Percentiles rank a stretch among this genome's conserved stretches.
Evolutionary conservation across 495 filamentous ascomycete genomes (phyloP).

Genomic region (Terfezia claveryi): DNA sequence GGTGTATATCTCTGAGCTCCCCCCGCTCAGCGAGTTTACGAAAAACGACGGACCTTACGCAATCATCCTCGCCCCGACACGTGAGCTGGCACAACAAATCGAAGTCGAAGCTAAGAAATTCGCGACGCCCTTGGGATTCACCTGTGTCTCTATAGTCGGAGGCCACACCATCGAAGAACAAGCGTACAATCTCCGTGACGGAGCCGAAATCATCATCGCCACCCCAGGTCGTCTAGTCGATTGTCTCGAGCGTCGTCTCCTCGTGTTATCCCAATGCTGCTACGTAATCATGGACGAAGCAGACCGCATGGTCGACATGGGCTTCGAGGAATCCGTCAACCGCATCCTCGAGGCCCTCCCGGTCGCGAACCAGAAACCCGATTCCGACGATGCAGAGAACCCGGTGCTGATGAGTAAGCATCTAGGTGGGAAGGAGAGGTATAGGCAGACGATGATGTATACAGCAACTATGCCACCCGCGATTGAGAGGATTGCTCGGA

Average conservation of each 20-base stretch:
- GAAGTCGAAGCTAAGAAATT: conserved; percentile 90
- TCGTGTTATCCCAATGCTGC: conserved; percentile 87
- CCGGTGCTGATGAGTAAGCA: conserved; percentile 62
- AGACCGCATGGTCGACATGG: conserved; percentile 96
- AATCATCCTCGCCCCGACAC: conserved; percentile 89
- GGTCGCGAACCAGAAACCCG: conserved; percentile 86
- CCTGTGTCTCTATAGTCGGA: conserved; percentile 89
- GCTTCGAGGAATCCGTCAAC: conserved; percentile 93
- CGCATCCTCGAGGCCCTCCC: conserved; percentile 97
- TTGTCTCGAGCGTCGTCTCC: conserved; percentile 78
- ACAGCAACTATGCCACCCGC: conserved; percentile 92
- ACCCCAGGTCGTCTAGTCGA: conserved; percentile 94
- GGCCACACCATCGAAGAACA: conserved; percentile 92
- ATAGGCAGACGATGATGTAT: conserved; percentile 99
- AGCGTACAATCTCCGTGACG: conserved; percentile 75
- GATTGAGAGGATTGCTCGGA: conserved; percentile 86
- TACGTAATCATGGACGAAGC: conserved; percentile 99
- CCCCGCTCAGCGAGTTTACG: conserved; percentile 60
- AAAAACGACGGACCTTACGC: conserved; percentile 95
- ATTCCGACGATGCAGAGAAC: conserved; percentile 84
- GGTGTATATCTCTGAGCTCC: conserved; percentile 89
- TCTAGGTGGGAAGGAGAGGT: conserved; percentile 62
- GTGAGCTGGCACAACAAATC: conserved; percentile 95
- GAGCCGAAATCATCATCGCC: conserved; percentile 95
- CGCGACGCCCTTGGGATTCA: conserved; percentile 76